Evolutionary conservation across 139 green algal genomes (phyloP), one percentile per base, ranked within the genome.

Genomic region (Coelastrella sp.): DNA sequence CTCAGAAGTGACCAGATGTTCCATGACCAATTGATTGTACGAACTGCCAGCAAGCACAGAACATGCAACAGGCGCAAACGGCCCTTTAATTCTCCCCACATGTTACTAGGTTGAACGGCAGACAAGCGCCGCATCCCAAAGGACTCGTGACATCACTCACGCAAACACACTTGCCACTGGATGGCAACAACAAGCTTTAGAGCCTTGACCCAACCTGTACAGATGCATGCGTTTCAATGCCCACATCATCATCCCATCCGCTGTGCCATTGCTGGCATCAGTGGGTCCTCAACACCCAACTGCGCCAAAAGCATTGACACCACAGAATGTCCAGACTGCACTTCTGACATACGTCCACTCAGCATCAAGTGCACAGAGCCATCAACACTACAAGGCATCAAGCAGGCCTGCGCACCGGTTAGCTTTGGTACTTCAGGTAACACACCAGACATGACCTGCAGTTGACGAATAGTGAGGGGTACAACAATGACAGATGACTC

Each of bases 311-410:
- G 19, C 19, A 69, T 57, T 23, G 35, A 40, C 15, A 38, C 75
- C 15, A 71, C 53, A 17, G 53, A 59, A 17, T 82, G 53, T 11
- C 34, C 75, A 9, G 75, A 40, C n/a, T 48, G 38, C 6, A 82
- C 53, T 5, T 69, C 35, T 9, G 7, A 19, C 17, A 64, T 27
- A 23, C 21, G 13, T 13, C 75, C 75, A 27, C 4, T 51, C 53
- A 82, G 75, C 23, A 69, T 51, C 51, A 82, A 35, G 35, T 71
- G 75, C 35, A 82, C 53, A n/a, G 41, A 38, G 2, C 53, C 23
- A 64, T 38, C 53, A 8, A 23, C 27, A 27, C 6, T n/a, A 32
- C 6, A 19, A 17, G 51, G 23, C 25, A 4, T 35, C 21, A 82
- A 7, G 45, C 51, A 80, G 17, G 75, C 53, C 75, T 71, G 17